Percentiles rank a stretch among this genome's conserved stretches.
Evolutionary conservation across 495 filamentous ascomycete species (phyloP).

Genomic region (Penicillium pancosmium): DNA sequence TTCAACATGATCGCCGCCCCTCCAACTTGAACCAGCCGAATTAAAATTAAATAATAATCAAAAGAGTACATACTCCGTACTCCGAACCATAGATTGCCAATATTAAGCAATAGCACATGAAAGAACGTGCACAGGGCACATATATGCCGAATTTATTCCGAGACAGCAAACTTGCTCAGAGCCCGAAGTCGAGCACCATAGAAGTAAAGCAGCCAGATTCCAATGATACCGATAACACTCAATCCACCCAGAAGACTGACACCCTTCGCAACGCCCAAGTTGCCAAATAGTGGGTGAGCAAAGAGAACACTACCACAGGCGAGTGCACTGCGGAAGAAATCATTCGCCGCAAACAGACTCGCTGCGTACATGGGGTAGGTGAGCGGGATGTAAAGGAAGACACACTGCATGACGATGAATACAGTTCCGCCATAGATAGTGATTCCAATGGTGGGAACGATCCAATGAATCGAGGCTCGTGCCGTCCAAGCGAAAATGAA

Average conservation of each 20-base stretch:
- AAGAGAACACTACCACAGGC: conserved; percentile 63
- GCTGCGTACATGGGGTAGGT: conserved; percentile 66
- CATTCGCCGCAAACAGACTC: conserved; percentile 63
- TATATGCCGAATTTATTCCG: conserved; percentile 4
- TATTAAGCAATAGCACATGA: background rate
- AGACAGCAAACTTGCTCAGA: conserved; percentile 35
- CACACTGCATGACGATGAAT: conserved; percentile 61
- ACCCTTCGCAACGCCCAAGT: conserved; percentile 59
- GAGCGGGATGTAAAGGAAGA: conserved; percentile 66
- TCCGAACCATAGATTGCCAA: background rate
- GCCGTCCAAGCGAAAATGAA: conserved; percentile 69
- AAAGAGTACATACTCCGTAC: background rate
- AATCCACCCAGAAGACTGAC: conserved; percentile 58
- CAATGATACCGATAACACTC: conserved; percentile 56
- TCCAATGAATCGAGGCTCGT: conserved; percentile 60
- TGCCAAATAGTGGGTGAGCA: conserved; percentile 56
- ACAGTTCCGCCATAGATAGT: conserved; percentile 52
- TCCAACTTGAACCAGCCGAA: background rate
- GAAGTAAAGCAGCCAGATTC: conserved; percentile 46
- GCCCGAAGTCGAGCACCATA: conserved; percentile 30
- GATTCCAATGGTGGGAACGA: conserved; percentile 61
- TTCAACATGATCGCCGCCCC: background rate
- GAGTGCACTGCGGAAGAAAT: conserved; percentile 57
- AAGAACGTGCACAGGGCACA: background rate
- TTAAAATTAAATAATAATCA: background rate